Percentiles rank a stretch among this genome's conserved stretches.
phyloP scores from a whole-genome alignment of 768 basidiomycete species.

The Symmetrospora coprosmae region DNA sequence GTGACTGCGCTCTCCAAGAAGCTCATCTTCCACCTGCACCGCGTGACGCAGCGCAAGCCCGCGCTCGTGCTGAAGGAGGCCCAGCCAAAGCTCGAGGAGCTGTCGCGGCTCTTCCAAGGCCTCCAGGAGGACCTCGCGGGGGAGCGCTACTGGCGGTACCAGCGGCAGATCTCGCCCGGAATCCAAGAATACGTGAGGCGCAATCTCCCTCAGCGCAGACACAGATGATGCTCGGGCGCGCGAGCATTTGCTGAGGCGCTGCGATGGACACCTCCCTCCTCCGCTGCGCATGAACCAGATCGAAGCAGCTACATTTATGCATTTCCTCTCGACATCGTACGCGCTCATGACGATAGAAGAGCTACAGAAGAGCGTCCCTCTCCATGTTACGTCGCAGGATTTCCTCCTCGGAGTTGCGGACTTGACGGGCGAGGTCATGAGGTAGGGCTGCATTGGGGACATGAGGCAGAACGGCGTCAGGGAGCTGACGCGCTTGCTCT shows the following conservation, averaged over 20 bases:
- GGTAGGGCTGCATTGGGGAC: too few relatives aligned
- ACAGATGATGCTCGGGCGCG: too few relatives aligned
- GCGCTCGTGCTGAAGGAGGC: slow-evolving; percentile 36
- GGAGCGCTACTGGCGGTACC: slow-evolving; percentile 55
- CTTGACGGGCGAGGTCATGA: slow-evolving; percentile 92
- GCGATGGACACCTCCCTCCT: neutral
- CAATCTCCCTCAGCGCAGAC: neutral
- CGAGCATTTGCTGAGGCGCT: too few relatives aligned
- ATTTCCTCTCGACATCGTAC: slow-evolving; percentile 51
- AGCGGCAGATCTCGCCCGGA: slow-evolving; percentile 41
- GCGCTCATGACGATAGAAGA: slow-evolving; percentile 46
- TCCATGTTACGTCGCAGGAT: slow-evolving; percentile 45
- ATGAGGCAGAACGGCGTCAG: too few relatives aligned
- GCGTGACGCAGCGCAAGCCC: slow-evolving; percentile 34
- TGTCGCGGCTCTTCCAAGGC: slow-evolving; percentile 50
- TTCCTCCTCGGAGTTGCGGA: slow-evolving; percentile 87
- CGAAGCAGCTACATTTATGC: slow-evolving; percentile 75
- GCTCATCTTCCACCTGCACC: slow-evolving; percentile 81
- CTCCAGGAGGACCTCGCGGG: slow-evolving; percentile 52
- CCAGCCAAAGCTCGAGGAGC: slow-evolving; percentile 51
- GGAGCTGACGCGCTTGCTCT: neutral
- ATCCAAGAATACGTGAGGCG: slow-evolving; percentile 64
- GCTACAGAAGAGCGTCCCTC: neutral
- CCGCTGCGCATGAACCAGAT: slow-evolving; percentile 39
- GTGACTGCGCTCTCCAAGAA: slow-evolving; percentile 84